Evolutionary conservation across 2,329 filamentous ascomycete genomes (phyloP).

Genomic region (Ophiosphaerella herpotricha): DNA sequence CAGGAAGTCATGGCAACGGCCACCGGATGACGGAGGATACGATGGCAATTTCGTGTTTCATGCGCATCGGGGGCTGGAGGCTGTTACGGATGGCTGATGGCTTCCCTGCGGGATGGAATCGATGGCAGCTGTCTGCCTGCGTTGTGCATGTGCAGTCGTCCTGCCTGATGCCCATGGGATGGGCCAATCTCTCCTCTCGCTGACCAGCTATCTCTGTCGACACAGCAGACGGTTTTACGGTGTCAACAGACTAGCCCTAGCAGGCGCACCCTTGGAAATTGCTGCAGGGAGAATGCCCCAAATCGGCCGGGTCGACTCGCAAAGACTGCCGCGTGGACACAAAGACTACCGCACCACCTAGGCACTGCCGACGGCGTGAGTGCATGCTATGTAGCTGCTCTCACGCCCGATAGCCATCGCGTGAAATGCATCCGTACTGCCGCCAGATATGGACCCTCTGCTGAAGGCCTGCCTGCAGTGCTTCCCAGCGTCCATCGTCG

Average conservation of each 20-base stretch:
- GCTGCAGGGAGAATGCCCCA: conserved; percentile 11
- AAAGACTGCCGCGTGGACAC: conserved; percentile 19
- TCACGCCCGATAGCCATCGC: conserved; percentile 9
- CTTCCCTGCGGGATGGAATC: no score
- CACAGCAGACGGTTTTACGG: no score
- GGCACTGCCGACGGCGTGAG: background rate
- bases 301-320: conserved; percentile 18
- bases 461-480: conserved; percentile 26
- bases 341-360: conserved; percentile 11
- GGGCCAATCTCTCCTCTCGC: no score
- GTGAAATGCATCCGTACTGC: conserved; percentile 35
- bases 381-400: conserved; percentile 11
- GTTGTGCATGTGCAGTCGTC: no score
- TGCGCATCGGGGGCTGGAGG: background rate
- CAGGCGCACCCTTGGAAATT: conserved; percentile 23
- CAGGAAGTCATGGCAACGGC: background rate
- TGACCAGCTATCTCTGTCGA: no score
- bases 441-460: conserved; percentile 37
- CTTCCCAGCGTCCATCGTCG: conserved; percentile 33
- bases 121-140: no score
- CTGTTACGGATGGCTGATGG: no score
- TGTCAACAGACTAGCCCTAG: conserved; percentile 12
- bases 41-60: conserved; percentile 3
- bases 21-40: background rate
- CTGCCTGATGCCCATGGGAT: no score